Evolutionary conservation across 768 basidiomycete species (phyloP), one percentile per base, ranked within the genome.

Genomic region (Multifurca ochricompacta): DNA sequence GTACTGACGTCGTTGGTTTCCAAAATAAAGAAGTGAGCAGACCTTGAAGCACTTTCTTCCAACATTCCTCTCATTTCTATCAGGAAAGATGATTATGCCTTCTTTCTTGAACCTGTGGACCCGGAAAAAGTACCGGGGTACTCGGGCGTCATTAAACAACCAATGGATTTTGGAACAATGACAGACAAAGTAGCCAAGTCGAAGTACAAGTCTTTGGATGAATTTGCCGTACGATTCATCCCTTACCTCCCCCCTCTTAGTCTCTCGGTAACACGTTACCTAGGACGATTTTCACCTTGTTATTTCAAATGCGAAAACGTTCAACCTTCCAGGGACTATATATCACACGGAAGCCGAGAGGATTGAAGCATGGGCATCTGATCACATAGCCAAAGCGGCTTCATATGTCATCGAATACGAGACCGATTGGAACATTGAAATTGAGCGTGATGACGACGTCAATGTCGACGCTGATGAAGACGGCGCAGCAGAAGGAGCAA

Each of bases 151-250:
- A 80, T 98, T 47, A 83, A 86, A 62, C 74, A 76, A 18, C 92
- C 94, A 6, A 98, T 97, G 93, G 93, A 97, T 64, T 74, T 98
- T 52, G 87, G 88, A 0, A 93, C 92, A 0, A 87, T 98, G 73
- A 70, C 82, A 18, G 72, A 73, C 51, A 95, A 93, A 69, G 85
- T 93, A 41, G 76, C 76, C 54, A 78, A 71, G 63, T 86, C 87
- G 5, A 81, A 78, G 58, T 95, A 95, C 67, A 77, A 83, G 18
- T 85, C 85, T 3, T 67, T 91, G 44, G 87, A 90, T 53, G 87
- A 91, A 39, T 91, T 91, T 65, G 73, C 80, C 7, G 88, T 88
- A 63, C 54, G 83, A 19, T 44, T 19, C 21, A 23, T 54, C 30
- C 10, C 9, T 27, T 27, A 9, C 36, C 2, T 39, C 30, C 50